A percentile compares a stretch with the other conserved stretches of the same genome.
These are phyloP conservation scores for Globisporangium sylvaticum DNA, from an alignment of 352 stramenopile species.

Conservation along the genomic window DNA sequence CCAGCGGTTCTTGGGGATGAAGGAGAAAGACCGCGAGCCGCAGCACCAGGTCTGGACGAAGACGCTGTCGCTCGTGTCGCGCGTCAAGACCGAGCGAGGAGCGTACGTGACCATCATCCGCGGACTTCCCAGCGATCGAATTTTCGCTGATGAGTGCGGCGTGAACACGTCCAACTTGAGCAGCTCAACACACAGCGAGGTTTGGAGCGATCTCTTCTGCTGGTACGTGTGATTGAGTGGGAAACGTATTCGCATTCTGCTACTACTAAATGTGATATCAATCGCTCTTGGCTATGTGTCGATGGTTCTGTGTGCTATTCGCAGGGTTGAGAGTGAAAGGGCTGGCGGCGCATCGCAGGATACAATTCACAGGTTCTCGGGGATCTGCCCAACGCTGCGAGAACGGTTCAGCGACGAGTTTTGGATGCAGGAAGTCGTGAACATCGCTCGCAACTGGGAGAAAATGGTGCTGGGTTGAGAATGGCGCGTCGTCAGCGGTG, in stretches of 20 bases:
- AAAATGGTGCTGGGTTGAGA: not conserved
- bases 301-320: not conserved
- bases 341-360: not conserved
- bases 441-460: conserved; percentile 9
- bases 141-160: not conserved
- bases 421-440: conserved; percentile 6
- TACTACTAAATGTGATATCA: no score
- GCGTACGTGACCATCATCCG: conserved; percentile 1
- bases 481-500: not conserved
- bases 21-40: not conserved
- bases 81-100: not conserved
- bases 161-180: not conserved
- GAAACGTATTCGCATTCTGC: no score
- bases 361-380: not conserved
- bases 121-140: not conserved
- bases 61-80: conserved; percentile 9
- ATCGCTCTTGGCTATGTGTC: not conserved
- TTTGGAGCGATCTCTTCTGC: conserved; percentile 16
- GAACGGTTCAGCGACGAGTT: not conserved
- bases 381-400: not conserved
- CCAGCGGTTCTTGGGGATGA: not conserved
- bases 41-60: not conserved
- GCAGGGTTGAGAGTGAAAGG: conserved; percentile 1
- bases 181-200: not conserved
- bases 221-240: not conserved